phyloP scores from a whole-genome alignment of 2,329 filamentous ascomycete genomes.

The Ustulina deusta region DNA sequence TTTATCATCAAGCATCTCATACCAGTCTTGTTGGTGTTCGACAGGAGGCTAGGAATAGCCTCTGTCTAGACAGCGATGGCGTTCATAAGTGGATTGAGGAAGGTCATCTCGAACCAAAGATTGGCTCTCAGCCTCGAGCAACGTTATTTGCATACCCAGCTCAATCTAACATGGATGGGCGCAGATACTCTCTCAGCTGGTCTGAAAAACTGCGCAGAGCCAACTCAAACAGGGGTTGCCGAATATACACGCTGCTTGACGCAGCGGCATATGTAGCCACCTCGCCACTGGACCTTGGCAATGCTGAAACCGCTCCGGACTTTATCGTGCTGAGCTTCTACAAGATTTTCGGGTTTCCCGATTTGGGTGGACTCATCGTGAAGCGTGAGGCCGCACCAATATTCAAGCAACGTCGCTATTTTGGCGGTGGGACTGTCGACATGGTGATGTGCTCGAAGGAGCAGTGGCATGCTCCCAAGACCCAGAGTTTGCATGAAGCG shows the following conservation, averaged over 20 bases:
- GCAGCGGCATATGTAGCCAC: conserved; percentile 86
- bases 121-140: conserved; percentile 44
- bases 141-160: conserved; percentile 82
- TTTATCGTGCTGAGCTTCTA: conserved; percentile 91
- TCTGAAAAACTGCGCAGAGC: conserved; percentile 59
- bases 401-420: conserved; percentile 79
- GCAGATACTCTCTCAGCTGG: conserved; percentile 80
- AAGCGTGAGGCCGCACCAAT: conserved; percentile 74
- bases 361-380: conserved; percentile 87
- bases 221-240: conserved; percentile 43
- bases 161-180: conserved; percentile 93
- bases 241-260: conserved; percentile 79
- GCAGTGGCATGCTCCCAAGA: conserved; percentile 85
- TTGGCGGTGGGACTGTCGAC: conserved; percentile 94
- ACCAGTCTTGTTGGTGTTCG: conserved; percentile 88
- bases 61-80: conserved; percentile 74
- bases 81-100: conserved; percentile 74
- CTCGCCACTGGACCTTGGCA: conserved; percentile 76
- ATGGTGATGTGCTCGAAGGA: conserved; percentile 83
- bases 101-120: conserved; percentile 47
- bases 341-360: conserved; percentile 98
- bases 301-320: conserved; percentile 75
- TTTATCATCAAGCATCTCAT: conserved; percentile 86
- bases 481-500: conserved; percentile 77
- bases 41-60: conserved; percentile 73